These are phyloP conservation scores for Vitis hybrid DNA, from an alignment of 177 flowering plant species.

Conservation along the genomic window DNA sequence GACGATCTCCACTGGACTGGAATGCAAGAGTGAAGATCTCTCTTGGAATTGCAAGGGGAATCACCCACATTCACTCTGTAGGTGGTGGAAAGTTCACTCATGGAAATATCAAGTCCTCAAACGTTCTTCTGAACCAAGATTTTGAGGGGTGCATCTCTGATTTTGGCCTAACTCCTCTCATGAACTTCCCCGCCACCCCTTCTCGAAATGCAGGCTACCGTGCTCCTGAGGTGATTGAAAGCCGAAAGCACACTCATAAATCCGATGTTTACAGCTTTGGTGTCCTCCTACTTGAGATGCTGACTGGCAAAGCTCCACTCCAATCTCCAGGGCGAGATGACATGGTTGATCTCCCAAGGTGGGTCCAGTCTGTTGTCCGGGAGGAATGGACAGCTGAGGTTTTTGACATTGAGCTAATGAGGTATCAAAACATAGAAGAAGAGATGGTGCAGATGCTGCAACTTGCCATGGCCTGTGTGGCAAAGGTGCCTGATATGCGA, in stretches of 20 bases:
- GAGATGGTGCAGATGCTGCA: constrained; percentile 65
- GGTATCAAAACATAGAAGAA: constrained; percentile 44
- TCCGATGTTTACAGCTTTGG: constrained; percentile 67
- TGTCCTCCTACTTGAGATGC: constrained; percentile 52
- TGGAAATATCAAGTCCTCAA: constrained; percentile 60
- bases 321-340: constrained; percentile 47
- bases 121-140: constrained; percentile 42
- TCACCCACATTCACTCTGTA: constrained; percentile 43
- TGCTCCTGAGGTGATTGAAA: constrained; percentile 56
- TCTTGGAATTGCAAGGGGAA: constrained; percentile 45
- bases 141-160: constrained; percentile 43
- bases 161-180: constrained; percentile 41
- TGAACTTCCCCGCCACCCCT: constrained; percentile 28
- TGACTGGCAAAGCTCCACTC: constrained; percentile 56
- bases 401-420: constrained; percentile 48
- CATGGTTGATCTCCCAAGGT: constrained; percentile 54
- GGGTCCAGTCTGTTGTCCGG: constrained; percentile 64
- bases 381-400: constrained; percentile 70
- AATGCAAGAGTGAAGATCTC: constrained; percentile 40
- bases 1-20: constrained; percentile 48
- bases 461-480: constrained; percentile 54
- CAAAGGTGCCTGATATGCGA: constrained; percentile 41
- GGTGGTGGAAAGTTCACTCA: constrained; percentile 45
- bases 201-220: constrained; percentile 41
- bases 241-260: constrained; percentile 43